A percentile compares a stretch with the other conserved stretches of the same genome.
Evolutionary conservation across 2,329 filamentous ascomycete species (phyloP).

Genomic region (Phialophora tarda): DNA sequence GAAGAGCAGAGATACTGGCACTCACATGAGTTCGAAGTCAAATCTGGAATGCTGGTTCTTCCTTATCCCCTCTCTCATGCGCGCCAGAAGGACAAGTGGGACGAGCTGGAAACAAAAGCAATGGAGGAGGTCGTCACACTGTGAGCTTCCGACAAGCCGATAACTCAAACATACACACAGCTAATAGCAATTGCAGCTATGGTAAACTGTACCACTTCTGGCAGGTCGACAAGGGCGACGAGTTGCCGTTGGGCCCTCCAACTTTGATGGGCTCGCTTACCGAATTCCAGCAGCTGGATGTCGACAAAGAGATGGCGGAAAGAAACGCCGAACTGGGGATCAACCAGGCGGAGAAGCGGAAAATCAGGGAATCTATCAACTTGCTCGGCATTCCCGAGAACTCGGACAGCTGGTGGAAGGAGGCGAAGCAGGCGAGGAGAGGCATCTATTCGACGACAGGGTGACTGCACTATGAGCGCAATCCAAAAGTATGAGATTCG

Average conservation of each 20-base stretch:
- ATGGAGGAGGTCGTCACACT: constrained; percentile 73
- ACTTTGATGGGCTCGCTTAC: constrained; percentile 68
- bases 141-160: not conserved
- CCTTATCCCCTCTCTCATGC: constrained; percentile 59
- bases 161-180: too few species aligned
- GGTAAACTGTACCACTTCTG: constrained; percentile 87
- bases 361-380: constrained; percentile 60
- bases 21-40: constrained; percentile 70
- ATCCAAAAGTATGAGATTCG: not conserved
- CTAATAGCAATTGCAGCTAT: constrained; percentile 59
- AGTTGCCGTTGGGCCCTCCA: constrained; percentile 64
- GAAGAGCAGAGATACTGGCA: constrained; percentile 64
- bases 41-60: constrained; percentile 80
- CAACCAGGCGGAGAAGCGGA: constrained; percentile 58
- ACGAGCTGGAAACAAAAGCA: constrained; percentile 75
- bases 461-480: not conserved
- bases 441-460: constrained; percentile 34
- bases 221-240: constrained; percentile 70
- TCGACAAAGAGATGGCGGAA: constrained; percentile 52
- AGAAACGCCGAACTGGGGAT: constrained; percentile 62
- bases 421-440: constrained; percentile 29
- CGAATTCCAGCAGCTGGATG: constrained; percentile 40
- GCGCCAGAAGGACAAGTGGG: constrained; percentile 67
- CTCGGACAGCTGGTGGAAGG: constrained; percentile 58
- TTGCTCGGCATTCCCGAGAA: constrained; percentile 51